Percentiles rank a stretch among this genome's conserved stretches.
Evolutionary conservation across 1,139 yeast genomes (phyloP).

Genomic region (Debaryomycetaceae sp.): DNA sequence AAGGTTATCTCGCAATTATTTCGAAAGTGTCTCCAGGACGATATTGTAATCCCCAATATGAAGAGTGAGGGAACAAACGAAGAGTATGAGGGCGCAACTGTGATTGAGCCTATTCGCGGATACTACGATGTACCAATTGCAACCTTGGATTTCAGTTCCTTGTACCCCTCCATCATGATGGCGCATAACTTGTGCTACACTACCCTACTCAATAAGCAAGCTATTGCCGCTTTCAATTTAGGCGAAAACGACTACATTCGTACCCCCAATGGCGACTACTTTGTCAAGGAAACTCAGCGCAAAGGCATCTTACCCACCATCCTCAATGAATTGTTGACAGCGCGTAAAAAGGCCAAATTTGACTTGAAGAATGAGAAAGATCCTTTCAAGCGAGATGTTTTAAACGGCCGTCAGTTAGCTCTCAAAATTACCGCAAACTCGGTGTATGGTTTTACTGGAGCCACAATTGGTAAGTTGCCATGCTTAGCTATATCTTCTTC

Average conservation of each 20-base stretch:
- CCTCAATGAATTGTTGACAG: slow-evolving; percentile 75
- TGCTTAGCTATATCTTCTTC: slow-evolving; percentile 95
- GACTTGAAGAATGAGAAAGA: slow-evolving; percentile 90
- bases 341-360: slow-evolving; percentile 86
- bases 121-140: slow-evolving; percentile 97
- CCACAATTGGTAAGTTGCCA: slow-evolving; percentile 93
- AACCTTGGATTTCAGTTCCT: slow-evolving; percentile 91
- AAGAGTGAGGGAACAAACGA: slow-evolving; percentile 73
- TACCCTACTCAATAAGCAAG: slow-evolving; percentile 59
- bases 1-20: slow-evolving; percentile 92
- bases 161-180: slow-evolving; percentile 99
- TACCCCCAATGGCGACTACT: slow-evolving; percentile 89
- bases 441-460: slow-evolving; percentile 98
- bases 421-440: slow-evolving; percentile 95
- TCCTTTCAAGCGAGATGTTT: slow-evolving; percentile 85
- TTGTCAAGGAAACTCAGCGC: slow-evolving; percentile 61
- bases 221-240: slow-evolving; percentile 56
- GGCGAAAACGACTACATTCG: slow-evolving; percentile 68
- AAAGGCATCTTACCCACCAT: slow-evolving; percentile 89
- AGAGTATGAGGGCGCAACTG: slow-evolving; percentile 98
- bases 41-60: slow-evolving; percentile 84
- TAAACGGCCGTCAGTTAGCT: slow-evolving; percentile 96
- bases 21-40: slow-evolving; percentile 79
- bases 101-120: slow-evolving; percentile 91
- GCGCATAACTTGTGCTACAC: slow-evolving; percentile 97